phyloP scores from a whole-genome alignment of 2,329 filamentous ascomycete genomes.

The Colletotrichum zoysiae region DNA sequence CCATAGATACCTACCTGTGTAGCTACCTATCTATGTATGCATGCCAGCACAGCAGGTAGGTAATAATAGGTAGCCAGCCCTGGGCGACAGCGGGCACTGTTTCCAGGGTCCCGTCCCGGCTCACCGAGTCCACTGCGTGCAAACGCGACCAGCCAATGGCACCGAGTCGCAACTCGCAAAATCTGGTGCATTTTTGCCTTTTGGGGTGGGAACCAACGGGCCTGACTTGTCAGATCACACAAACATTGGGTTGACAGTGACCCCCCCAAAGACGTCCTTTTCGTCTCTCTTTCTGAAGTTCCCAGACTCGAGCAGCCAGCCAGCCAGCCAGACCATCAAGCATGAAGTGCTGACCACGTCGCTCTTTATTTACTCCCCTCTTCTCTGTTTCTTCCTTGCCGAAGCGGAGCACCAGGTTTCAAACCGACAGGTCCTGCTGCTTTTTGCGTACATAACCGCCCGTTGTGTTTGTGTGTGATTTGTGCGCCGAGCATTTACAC shows the following conservation, averaged over 20 bases:
- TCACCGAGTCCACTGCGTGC: constrained; percentile 23
- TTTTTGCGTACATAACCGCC: constrained; percentile 26
- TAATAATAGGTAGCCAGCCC: too few relatives aligned
- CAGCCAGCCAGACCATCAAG: too few relatives aligned
- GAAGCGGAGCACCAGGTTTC: constrained; percentile 28
- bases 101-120: constrained; percentile 30
- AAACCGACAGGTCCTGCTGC: not conserved
- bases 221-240: constrained; percentile 37
- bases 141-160: constrained; percentile 30
- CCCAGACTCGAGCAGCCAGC: too few relatives aligned
- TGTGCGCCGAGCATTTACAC: constrained; percentile 38
- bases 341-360: constrained; percentile 31
- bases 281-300: not conserved
- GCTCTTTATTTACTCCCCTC: not conserved
- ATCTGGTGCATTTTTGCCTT: constrained; percentile 38
- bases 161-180: constrained; percentile 32
- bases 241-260: constrained; percentile 23
- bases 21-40: too few relatives aligned
- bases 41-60: not conserved
- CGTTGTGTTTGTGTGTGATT: constrained; percentile 12
- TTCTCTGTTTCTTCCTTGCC: not conserved
- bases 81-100: constrained; percentile 32
- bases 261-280: not conserved
- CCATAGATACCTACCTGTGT: too few relatives aligned
- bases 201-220: constrained; percentile 27